Base-by-base conservation (phyloP, 2,329 filamentous ascomycete genomes). In the Alternaria sp. region DNA sequence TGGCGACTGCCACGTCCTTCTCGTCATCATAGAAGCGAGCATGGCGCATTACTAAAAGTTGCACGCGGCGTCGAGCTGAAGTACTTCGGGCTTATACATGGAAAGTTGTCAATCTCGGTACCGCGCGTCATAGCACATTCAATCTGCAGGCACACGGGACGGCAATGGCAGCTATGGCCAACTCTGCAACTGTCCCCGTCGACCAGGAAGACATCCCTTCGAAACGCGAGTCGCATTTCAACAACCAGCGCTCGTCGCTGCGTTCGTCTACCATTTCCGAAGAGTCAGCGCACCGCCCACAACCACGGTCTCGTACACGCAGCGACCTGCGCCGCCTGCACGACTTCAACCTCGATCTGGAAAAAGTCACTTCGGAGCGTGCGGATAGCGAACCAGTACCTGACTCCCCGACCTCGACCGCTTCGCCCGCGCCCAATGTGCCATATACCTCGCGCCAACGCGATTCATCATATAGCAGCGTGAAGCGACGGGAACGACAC, bases 201-300 rank as follows among this genome's bases (percentile, higher is more conserved):
- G 46, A 40, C 45, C 71, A 76, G 32, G 69, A 76, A 34, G 68
- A 69, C 22, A 57, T 65, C 9, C 48, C 46, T 6, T 66, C 67
- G 14, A 67, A 62, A 57, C 73, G 74, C 65, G 67, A 73, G 9
- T 67, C 61, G 43, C 72, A 78, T 60, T 78, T 72, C 67, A 74
- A 73, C 65, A 71, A 75, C 54, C 76, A 78, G 64, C 75, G 75
- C 63, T 77, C 77, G 4, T 76, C 74, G 4, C 55, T 69, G 48
- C 73, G 61, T 46, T 72, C 69, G 53, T 63, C 54, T 7, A 46
- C 56, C 9, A 41, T 53, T 22, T 70, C 62, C 14, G 59, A 58
- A 22, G 59, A 57, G 16, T 56, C 40, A 5, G 70, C 70, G 3
- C 57, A 62, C 20, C 65, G 59, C 53, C 60, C 67, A 16, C 66